These are phyloP conservation scores for Schizophyllum commune DNA, from an alignment of 1,284 basidiomycete genomes.

Conservation along the genomic window DNA sequence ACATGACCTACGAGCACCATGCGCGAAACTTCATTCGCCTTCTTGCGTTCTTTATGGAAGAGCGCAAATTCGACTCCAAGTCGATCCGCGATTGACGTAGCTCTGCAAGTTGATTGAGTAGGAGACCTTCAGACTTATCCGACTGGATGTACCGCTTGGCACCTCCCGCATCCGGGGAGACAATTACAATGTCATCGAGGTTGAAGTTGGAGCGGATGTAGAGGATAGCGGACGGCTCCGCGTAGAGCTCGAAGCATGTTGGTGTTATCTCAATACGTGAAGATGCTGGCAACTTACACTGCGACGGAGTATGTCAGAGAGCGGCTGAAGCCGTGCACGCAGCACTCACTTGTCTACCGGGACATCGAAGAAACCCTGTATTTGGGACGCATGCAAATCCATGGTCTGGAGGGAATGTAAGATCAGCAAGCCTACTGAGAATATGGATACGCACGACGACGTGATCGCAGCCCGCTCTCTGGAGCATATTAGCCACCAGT, in stretches of 20 bases:
- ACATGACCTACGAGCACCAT: conserved; percentile 98
- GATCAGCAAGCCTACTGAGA: conserved; percentile 1
- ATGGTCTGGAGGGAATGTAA: conserved; percentile 73
- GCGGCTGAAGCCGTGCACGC: conserved; percentile 6
- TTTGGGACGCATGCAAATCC: conserved; percentile 97
- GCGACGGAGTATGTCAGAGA: conserved; percentile 5
- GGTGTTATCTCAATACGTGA: neutral
- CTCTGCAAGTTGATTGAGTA: conserved; percentile 41
- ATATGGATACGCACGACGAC: conserved; percentile 73
- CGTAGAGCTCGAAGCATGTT: conserved; percentile 66
- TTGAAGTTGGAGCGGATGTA: conserved; percentile 94
- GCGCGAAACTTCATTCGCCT: conserved; percentile 97
- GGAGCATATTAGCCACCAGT: conserved; percentile 98
- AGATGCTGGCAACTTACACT: conserved; percentile 38
- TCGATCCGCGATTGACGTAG: conserved; percentile 95
- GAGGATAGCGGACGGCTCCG: conserved; percentile 93
- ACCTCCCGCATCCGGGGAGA: conserved; percentile 97
- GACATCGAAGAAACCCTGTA: conserved; percentile 99
- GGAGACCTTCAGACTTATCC: too few relatives aligned
- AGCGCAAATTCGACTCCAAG: conserved; percentile 97
- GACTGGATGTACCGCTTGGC: conserved; percentile 90
- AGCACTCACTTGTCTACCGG: conserved; percentile 96
- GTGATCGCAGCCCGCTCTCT: conserved; percentile 96
- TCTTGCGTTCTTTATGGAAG: conserved; percentile 99
- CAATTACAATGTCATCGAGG: conserved; percentile 86